Evolutionary conservation across 208 protist species (phyloP).

Genomic region (Leptomonas pyrrhocoris): DNA sequence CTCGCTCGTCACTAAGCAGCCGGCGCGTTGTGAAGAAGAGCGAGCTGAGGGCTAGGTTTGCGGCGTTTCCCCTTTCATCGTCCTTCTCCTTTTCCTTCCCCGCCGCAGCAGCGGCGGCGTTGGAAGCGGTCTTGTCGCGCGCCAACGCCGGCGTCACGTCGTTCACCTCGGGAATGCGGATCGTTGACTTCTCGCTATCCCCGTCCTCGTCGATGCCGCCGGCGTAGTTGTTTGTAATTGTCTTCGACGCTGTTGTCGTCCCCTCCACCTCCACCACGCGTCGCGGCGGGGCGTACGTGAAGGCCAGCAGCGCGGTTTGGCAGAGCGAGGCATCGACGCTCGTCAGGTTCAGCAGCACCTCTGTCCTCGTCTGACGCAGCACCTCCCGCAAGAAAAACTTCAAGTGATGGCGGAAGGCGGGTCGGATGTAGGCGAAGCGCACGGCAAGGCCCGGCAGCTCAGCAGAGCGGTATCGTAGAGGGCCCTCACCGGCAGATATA

Average conservation of each 20-base stretch:
- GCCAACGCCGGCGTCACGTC: conserved; percentile 28
- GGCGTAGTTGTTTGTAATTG: background rate
- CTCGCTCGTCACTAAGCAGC: conserved; percentile 78
- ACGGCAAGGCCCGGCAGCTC: conserved; percentile 67
- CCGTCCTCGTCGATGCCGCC: background rate
- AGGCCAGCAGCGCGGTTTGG: conserved; percentile 53
- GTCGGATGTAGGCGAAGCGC: conserved; percentile 69
- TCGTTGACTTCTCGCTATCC: background rate
- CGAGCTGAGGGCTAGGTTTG: conserved; percentile 43
- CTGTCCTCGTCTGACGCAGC: conserved; percentile 68
- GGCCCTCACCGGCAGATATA: conserved; percentile 39
- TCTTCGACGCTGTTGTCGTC: background rate
- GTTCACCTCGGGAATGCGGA: conserved; percentile 31
- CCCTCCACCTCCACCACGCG: conserved; percentile 68
- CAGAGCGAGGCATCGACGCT: conserved; percentile 42
- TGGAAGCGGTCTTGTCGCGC: background rate
- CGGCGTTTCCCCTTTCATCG: background rate
- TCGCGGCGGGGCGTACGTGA: conserved; percentile 50
- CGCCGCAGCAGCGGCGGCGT: background rate
- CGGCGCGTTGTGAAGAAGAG: conserved; percentile 81
- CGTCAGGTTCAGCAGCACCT: conserved; percentile 46
- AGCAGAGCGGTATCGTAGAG: conserved; percentile 44
- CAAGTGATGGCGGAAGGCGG: conserved; percentile 64
- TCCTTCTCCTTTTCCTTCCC: background rate
- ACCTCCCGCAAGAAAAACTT: conserved; percentile 83